Evolutionary conservation across 176 grass and related monocot species (phyloP), one percentile per base, ranked within the genome.

Genomic region (Carex kokanica): DNA sequence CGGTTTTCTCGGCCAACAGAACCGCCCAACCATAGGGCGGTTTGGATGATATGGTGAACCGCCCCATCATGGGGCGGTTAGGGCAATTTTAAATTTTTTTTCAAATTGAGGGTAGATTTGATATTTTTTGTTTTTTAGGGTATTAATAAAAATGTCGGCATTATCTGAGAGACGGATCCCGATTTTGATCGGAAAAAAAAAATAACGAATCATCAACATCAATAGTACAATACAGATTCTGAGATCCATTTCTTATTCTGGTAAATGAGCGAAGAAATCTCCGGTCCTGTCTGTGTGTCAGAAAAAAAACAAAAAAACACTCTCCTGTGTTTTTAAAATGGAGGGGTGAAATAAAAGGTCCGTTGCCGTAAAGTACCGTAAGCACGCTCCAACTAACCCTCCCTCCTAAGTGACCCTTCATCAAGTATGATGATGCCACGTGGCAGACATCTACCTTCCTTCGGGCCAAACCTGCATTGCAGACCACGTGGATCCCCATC

Each of bases 401-500:
- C 53, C 36, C 51, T 77, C 38, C 6, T 0, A 8, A n/a, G 9
- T 7, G 20, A 23, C 56, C 31, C 69, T 21, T 84, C 32, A 58
- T 60, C 55, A 18, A 12, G 13, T 60, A 43, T 29, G 12, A 0
- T 17, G 5, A 0, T 8, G 49, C 15, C 85, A 83, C 79, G 79
- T 87, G 85, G 66, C 25, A 24, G 1, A 4, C 14, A 75, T 78
- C 43, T 69, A 52, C 78, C 84, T 62, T 49, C 32, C 25, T 31
- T 78, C 17, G 20, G 31, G 12, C 9, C 41, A 18, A 36, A 71
- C 25, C 49, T 17, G 58, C 0, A 0, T 23, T 9, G 0, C 1
- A 29, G 64, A 25, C 2, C 55, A 55, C 93, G 90, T 95, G 93
- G 88, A 79, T 2, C 23, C 17, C 82, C 88, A 95, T 95, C 90